Conservation (phyloP, 2,329 filamentous ascomycete genomes). For the Pyrenochaeta sp. region DNA sequence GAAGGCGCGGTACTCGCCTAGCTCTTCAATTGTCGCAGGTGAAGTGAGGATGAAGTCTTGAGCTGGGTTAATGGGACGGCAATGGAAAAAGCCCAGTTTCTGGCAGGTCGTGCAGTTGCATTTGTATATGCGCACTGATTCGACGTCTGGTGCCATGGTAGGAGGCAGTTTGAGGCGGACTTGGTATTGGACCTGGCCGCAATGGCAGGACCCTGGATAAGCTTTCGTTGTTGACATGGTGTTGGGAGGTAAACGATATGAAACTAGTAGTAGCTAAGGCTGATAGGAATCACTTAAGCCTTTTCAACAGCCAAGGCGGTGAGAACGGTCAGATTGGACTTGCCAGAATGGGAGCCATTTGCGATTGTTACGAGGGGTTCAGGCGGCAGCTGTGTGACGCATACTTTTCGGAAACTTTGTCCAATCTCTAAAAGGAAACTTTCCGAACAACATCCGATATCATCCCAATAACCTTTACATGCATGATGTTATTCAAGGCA, state of each 20-base stretch:
- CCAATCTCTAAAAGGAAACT: too few relatives aligned
- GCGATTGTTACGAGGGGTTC: too few relatives aligned
- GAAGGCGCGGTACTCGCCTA: conserved; percentile 53
- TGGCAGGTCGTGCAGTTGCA: conserved; percentile 62
- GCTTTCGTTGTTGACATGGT: conserved; percentile 29
- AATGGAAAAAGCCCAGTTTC: conserved; percentile 58
- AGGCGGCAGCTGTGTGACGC: too few relatives aligned
- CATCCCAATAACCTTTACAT: too few relatives aligned
- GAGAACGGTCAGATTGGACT: too few relatives aligned
- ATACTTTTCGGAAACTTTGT: too few relatives aligned
- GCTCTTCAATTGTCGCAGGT: conserved; percentile 44
- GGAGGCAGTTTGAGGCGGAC: conserved; percentile 54
- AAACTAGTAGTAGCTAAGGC: too few relatives aligned
- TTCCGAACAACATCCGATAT: too few relatives aligned
- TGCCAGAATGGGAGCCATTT: too few relatives aligned
- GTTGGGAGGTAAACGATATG: too few relatives aligned
- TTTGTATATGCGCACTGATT: conserved; percentile 44
- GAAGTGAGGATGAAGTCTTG: conserved; percentile 58
- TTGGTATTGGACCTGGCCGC: conserved; percentile 54
- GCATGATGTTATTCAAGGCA: too few relatives aligned
- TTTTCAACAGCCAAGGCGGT: not conserved
- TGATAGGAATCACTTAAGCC: too few relatives aligned
- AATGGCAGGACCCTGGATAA: conserved; percentile 57
- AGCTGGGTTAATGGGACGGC: conserved; percentile 46
- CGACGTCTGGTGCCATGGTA: conserved; percentile 7